These are phyloP conservation scores for Fusarium siculi DNA, from an alignment of 2,329 filamentous ascomycete genomes.

Conservation along the genomic window DNA sequence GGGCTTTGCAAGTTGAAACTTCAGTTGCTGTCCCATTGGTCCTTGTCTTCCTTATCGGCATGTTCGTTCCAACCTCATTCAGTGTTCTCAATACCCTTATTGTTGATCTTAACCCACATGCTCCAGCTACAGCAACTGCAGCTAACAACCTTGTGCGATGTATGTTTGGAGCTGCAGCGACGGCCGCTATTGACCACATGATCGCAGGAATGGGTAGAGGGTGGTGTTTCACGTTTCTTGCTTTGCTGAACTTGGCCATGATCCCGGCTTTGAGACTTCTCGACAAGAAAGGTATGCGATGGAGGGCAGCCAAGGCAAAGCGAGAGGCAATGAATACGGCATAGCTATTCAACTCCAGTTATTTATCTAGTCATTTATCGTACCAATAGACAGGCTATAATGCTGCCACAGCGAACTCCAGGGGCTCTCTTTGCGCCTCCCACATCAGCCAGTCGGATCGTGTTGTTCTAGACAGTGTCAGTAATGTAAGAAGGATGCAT, in stretches of 20 bases:
- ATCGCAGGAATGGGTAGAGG: constrained; percentile 66
- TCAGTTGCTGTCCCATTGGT: constrained; percentile 66
- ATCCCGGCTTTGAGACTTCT: constrained; percentile 63
- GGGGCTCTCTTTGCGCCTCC: constrained; percentile 79
- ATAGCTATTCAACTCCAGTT: neutral
- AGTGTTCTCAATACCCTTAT: constrained; percentile 71
- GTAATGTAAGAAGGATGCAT: neutral
- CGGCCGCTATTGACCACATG: constrained; percentile 69
- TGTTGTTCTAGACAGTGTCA: constrained; percentile 73
- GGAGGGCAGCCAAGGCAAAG: constrained; percentile 62
- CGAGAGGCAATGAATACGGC: constrained; percentile 43
- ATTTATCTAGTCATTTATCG: constrained; percentile 17
- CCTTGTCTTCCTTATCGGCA: constrained; percentile 66
- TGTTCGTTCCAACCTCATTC: constrained; percentile 70
- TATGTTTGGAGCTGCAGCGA: constrained; percentile 67
- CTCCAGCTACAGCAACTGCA: constrained; percentile 70
- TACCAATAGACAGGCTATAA: constrained; percentile 53
- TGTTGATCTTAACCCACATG: constrained; percentile 70
- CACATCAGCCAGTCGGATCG: constrained; percentile 97
- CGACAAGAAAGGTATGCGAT: constrained; percentile 59
- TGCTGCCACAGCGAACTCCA: constrained; percentile 73
- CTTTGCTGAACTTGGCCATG: constrained; percentile 59
- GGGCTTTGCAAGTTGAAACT: constrained; percentile 63
- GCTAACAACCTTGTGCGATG: constrained; percentile 74
- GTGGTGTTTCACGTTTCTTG: constrained; percentile 71